Evolutionary conservation across 78 protist genomes (phyloP), one percentile per base, ranked within the genome.

Genomic region (Guillardia theta): DNA sequence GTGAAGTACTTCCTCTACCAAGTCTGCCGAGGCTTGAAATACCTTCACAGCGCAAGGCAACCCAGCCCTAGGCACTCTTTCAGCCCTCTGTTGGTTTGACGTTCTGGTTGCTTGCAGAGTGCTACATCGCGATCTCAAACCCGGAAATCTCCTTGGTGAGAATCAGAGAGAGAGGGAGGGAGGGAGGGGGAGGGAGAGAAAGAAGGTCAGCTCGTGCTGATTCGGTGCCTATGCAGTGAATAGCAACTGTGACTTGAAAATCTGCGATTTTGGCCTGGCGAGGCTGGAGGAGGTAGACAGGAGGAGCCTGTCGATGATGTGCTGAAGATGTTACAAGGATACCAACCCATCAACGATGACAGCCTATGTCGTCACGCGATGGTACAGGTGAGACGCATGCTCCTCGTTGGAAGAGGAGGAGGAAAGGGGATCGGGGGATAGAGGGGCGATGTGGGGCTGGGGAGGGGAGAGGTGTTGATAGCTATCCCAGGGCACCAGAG

Each of bases 11-110:
- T 88, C 39, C 70, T 88, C 70, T 88, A 88, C 9, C 93, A 88
- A 64, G 62, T 88, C 45, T 0, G 88, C 5, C 88, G 97, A 0
- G 97, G 96, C 19, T 88, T 97, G 39, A 95, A 70, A 24, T 70
- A 70, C 41, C 87, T 70, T 1, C 87, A 70, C 41, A 37, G 47
- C 3, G 87, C 87, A 15, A 37, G 64, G 64, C 33, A 21, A 53
- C 64, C 19, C n/a, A n/a, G n/a, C n/a, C n/a, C n/a, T n/a, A n/a
- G n/a, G n/a, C n/a, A n/a, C n/a, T n/a, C n/a, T n/a, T n/a, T n/a
- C n/a, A n/a, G n/a, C n/a, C n/a, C n/a, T n/a, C n/a, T n/a, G n/a
- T n/a, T n/a, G n/a, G n/a, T n/a, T n/a, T n/a, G n/a, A n/a, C n/a
- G n/a, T n/a, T n/a, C n/a, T n/a, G n/a, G n/a, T n/a, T n/a, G n/a